Percentiles rank a stretch among this genome's conserved stretches.
These are phyloP conservation scores for Psilocybe tampanensis DNA, from an alignment of 768 basidiomycete genomes.

Conservation along the genomic window DNA sequence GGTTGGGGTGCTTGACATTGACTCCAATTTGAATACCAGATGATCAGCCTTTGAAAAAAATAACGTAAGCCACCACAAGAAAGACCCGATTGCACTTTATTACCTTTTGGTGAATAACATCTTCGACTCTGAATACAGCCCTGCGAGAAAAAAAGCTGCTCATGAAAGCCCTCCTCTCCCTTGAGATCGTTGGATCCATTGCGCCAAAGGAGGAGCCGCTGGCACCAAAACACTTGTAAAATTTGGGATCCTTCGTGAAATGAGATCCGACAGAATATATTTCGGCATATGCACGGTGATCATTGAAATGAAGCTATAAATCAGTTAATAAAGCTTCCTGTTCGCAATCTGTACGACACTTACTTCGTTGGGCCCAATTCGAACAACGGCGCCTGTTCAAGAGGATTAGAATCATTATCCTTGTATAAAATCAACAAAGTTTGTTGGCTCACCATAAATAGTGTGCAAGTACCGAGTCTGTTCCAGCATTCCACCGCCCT, in stretches of 20 bases:
- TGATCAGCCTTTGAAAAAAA: conserved; percentile 30
- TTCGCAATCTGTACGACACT: not conserved
- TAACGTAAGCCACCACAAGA: not conserved
- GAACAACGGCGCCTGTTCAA: conserved; percentile 35
- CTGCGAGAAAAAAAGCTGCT: conserved; percentile 40
- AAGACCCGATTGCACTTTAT: conserved; percentile 6
- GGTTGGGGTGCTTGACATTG: conserved; percentile 21
- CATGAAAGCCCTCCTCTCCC: conserved; percentile 31
- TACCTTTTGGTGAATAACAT: conserved; percentile 33
- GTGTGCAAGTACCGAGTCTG: conserved; percentile 33
- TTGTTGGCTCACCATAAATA: conserved; percentile 29
- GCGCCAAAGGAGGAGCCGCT: conserved; percentile 37
- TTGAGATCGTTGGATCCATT: conserved; percentile 35
- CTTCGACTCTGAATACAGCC: conserved; percentile 37
- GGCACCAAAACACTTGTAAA: conserved; percentile 40
- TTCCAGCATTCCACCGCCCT: conserved; percentile 33
- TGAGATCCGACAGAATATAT: conserved; percentile 37
- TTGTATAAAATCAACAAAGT: not conserved
- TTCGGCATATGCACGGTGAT: conserved; percentile 32
- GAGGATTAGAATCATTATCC: not conserved
- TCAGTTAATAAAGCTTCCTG: not conserved
- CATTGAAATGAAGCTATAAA: conserved; percentile 40
- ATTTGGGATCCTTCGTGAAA: conserved; percentile 39
- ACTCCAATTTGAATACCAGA: conserved; percentile 24
- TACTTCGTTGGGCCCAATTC: conserved; percentile 43